Conservation (phyloP, 805 yeast genomes). For the Schizosaccharomyces japonicus region DNA sequence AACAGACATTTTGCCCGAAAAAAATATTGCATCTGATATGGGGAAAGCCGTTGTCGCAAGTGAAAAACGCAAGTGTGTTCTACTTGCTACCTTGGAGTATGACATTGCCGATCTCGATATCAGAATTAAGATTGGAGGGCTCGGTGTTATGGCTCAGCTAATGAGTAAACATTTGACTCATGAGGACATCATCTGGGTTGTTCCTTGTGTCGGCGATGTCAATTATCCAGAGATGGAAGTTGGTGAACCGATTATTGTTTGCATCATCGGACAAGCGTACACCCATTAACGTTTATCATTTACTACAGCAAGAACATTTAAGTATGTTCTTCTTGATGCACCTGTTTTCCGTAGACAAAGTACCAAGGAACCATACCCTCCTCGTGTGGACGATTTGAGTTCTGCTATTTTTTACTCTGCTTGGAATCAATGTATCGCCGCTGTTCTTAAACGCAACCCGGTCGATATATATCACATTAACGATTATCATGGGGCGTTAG, state of each 20-base stretch:
- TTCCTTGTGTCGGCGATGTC: conserved; percentile 5
- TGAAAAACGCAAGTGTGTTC: conserved; percentile 1
- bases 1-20: too few species aligned
- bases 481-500: conserved; percentile 5
- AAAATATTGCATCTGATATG: too few species aligned
- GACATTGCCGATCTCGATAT: conserved; percentile 5
- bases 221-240: conserved; percentile 3
- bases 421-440: conserved; percentile 6
- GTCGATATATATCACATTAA: conserved; percentile 4
- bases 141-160: conserved; percentile 6
- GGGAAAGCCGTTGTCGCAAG: too few species aligned
- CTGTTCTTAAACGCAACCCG: conserved; percentile 1
- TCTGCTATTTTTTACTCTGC: conserved; percentile 5
- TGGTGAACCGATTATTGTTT: neutral
- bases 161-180: conserved; percentile 3
- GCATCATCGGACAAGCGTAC: conserved; percentile 1
- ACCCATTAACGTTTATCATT: conserved; percentile 1
- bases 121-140: conserved; percentile 5
- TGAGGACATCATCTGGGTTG: conserved; percentile 6
- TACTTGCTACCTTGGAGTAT: conserved; percentile 5
- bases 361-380: conserved; percentile 3
- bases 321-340: conserved; percentile 4
- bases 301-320: too few species aligned
- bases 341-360: conserved; percentile 5
- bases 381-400: conserved; percentile 5